Percentiles rank a stretch among this genome's conserved stretches.
These are phyloP conservation scores for Isatis tinctoria DNA, from an alignment of 345 rosid species.

Conservation along the genomic window DNA sequence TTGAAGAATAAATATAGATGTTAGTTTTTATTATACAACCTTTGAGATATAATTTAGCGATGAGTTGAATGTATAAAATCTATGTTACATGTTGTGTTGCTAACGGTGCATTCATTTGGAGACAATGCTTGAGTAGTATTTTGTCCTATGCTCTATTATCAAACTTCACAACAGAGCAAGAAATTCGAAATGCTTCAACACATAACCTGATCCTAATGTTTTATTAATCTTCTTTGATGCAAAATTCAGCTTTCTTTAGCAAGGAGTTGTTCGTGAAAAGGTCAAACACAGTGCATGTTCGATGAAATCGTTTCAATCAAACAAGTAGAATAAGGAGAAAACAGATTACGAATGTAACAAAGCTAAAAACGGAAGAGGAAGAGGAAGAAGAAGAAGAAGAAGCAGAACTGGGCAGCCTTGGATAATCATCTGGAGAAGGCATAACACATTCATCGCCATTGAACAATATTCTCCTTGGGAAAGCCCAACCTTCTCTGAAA, in stretches of 20 bases:
- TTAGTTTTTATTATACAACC: too few species aligned
- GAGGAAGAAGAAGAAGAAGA: background rate
- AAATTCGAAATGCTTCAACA: too few species aligned
- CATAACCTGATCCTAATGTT: background rate
- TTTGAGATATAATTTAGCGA: too few species aligned
- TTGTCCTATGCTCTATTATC: background rate
- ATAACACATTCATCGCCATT: conserved; percentile 91
- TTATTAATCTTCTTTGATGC: background rate
- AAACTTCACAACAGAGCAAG: background rate
- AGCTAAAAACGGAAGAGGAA: background rate
- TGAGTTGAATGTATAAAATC: too few species aligned
- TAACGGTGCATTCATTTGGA: background rate
- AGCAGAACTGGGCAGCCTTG: conserved; percentile 51
- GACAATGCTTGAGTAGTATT: background rate
- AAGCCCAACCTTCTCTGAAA: conserved; percentile 78
- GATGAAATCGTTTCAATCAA: conserved; percentile 8
- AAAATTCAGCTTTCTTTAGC: background rate
- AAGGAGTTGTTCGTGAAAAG: background rate
- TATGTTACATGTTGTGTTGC: background rate
- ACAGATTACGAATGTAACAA: conserved; percentile 7
- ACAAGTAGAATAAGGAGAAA: conserved; percentile 18
- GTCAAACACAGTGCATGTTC: background rate
- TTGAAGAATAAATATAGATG: too few species aligned
- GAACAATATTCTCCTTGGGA: conserved; percentile 70
- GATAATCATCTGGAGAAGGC: conserved; percentile 77